phyloP scores from a whole-genome alignment of 31 red algal species.

The Asparagopsis taxiformis region DNA sequence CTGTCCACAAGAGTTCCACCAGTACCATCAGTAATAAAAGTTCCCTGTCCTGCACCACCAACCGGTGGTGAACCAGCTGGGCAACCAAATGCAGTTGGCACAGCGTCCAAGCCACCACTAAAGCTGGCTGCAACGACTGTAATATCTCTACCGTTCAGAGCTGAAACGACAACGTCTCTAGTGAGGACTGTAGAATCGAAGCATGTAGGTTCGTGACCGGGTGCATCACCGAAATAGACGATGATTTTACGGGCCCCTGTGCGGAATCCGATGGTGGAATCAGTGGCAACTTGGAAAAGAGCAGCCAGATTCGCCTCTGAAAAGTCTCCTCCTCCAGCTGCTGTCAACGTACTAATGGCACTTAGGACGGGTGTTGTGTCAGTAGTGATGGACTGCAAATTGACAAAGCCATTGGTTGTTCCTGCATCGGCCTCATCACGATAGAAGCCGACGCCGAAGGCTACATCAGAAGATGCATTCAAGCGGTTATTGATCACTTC shows the following conservation, averaged over 20 bases:
- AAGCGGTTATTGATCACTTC: too few relatives aligned
- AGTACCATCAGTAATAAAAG: background rate
- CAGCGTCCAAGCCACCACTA: conserved; percentile 15
- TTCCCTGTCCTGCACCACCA: background rate
- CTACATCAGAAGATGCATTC: too few relatives aligned
- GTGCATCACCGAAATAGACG: too few relatives aligned
- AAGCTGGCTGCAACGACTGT: conserved; percentile 26
- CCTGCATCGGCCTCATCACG: too few relatives aligned
- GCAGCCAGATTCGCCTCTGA: conserved; percentile 43
- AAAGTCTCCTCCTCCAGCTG: conserved; percentile 12
- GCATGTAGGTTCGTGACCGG: conserved; percentile 63
- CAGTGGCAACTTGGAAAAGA: conserved; percentile 40
- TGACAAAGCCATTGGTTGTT: too few relatives aligned
- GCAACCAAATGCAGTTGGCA: background rate
- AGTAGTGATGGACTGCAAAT: too few relatives aligned
- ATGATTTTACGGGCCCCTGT: background rate
- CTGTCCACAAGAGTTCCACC: background rate
- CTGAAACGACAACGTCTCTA: conserved; percentile 10
- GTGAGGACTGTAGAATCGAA: conserved; percentile 9
- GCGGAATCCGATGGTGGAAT: conserved; percentile 21
- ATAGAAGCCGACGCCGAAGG: too few relatives aligned
- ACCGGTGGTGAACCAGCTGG: background rate
- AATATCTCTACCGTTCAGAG: conserved; percentile 5
- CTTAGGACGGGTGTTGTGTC: background rate
- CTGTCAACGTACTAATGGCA: conserved; percentile 17